These are phyloP conservation scores for Xerocomellus chrysenteron DNA, from an alignment of 768 basidiomycete genomes.

Conservation along the genomic window DNA sequence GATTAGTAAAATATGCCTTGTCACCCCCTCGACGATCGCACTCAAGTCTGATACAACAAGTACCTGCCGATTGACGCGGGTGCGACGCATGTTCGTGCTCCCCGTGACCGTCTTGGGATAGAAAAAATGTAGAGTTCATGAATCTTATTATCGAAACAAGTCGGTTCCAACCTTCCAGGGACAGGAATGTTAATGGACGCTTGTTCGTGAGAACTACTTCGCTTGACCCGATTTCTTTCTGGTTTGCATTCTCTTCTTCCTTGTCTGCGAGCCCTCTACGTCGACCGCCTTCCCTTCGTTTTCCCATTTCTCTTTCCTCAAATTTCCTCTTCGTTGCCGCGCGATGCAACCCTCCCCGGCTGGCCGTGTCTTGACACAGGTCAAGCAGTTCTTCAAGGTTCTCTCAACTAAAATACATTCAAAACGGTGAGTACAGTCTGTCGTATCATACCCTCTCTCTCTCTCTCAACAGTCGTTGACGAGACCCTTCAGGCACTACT, in stretches of 20 bases:
- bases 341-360: constrained; percentile 16
- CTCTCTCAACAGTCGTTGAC: constrained; percentile 4
- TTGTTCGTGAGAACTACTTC: constrained; percentile 6
- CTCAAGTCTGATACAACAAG: too few relatives aligned
- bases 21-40: too few relatives aligned
- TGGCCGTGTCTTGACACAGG: constrained; percentile 15
- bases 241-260: not conserved
- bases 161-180: too few relatives aligned
- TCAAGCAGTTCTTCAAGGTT: constrained; percentile 15
- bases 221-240: not conserved
- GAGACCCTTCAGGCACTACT: constrained; percentile 4
- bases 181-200: not conserved
- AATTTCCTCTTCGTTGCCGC: not conserved
- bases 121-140: not conserved
- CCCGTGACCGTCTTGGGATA: not conserved
- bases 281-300: not conserved
- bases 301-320: not conserved
- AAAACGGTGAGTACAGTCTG: constrained; percentile 16
- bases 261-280: not conserved
- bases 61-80: too few relatives aligned
- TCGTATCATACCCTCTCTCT: too few relatives aligned
- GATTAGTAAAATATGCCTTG: too few relatives aligned
- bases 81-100: too few relatives aligned
- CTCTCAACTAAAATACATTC: constrained; percentile 21
- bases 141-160: not conserved